Conservation (phyloP, 306 rosid species). For the Quercus engelmannii region DNA sequence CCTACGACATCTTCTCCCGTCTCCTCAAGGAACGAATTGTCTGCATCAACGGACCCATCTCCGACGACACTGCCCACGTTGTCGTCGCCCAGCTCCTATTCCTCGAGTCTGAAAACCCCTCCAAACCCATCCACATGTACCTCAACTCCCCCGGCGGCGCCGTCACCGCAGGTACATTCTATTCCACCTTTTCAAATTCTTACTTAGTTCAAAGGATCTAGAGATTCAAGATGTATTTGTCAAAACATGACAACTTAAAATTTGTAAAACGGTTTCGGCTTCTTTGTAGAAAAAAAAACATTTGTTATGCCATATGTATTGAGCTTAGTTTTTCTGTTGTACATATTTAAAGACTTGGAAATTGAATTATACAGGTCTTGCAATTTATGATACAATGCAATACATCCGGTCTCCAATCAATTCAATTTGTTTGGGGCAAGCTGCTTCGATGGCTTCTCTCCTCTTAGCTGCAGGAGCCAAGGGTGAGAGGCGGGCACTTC, state of each 20-base stretch:
- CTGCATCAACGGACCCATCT: slow-evolving; percentile 90
- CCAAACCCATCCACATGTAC: slow-evolving; percentile 86
- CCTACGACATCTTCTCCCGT: slow-evolving; percentile 96
- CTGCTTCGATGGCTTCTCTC: slow-evolving; percentile 97
- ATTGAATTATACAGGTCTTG: slow-evolving; percentile 63
- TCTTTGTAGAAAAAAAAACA: too few relatives aligned
- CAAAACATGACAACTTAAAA: too few relatives aligned
- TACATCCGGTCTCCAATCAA: slow-evolving; percentile 84
- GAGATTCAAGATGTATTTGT: too few relatives aligned
- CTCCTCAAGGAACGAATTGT: slow-evolving; percentile 94
- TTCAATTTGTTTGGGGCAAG: slow-evolving; percentile 91
- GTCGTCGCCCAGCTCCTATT: slow-evolving; percentile 96
- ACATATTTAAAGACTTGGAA: too few relatives aligned
- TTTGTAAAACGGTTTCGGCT: too few relatives aligned
- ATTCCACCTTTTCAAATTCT: too few relatives aligned
- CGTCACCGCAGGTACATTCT: slow-evolving; percentile 71
- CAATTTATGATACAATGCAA: slow-evolving; percentile 97
- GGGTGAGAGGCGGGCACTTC: slow-evolving; percentile 93
- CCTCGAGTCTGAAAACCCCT: slow-evolving; percentile 95
- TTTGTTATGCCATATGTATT: too few relatives aligned
- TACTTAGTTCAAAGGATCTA: too few relatives aligned
- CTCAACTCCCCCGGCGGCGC: slow-evolving; percentile 98
- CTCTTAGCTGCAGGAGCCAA: slow-evolving; percentile 88
- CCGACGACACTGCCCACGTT: slow-evolving; percentile 94
- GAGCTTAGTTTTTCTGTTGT: too few relatives aligned